A percentile compares a stretch with the other conserved stretches of the same genome.
These are phyloP conservation scores for Aspergillus texensis DNA, from an alignment of 2,329 filamentous ascomycete genomes.

Conservation along the genomic window DNA sequence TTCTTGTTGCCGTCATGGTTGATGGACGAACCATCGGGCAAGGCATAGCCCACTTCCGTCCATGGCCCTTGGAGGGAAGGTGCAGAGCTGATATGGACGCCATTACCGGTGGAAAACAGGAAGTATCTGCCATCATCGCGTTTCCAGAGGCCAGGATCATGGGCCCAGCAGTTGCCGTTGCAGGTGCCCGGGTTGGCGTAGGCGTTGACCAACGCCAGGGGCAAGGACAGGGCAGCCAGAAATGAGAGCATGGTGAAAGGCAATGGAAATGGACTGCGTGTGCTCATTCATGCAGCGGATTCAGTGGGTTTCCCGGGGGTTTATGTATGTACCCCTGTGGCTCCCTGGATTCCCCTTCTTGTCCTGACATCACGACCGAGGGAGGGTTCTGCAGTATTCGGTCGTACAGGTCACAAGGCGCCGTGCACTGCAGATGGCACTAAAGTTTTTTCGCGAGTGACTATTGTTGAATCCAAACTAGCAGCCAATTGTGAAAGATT, in stretches of 20 bases:
- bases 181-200: conserved; percentile 36
- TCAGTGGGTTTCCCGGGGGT: background rate
- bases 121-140: conserved; percentile 56
- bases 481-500: background rate
- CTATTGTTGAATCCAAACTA: too few relatives aligned
- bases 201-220: conserved; percentile 24
- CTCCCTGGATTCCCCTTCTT: background rate
- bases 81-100: conserved; percentile 52
- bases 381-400: background rate
- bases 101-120: conserved; percentile 56
- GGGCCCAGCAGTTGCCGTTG: conserved; percentile 39
- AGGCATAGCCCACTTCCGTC: conserved; percentile 50
- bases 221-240: conserved; percentile 24
- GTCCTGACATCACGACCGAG: background rate
- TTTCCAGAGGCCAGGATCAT: conserved; percentile 55
- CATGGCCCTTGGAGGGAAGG: conserved; percentile 53
- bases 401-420: background rate
- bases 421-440: background rate
- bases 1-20: conserved; percentile 48
- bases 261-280: background rate
- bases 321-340: background rate
- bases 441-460: background rate
- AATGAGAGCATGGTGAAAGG: conserved; percentile 25
- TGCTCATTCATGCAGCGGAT: background rate
- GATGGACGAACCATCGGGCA: conserved; percentile 49